phyloP scores from a whole-genome alignment of 2,329 filamentous ascomycete genomes.

The Alternaria sp. region DNA sequence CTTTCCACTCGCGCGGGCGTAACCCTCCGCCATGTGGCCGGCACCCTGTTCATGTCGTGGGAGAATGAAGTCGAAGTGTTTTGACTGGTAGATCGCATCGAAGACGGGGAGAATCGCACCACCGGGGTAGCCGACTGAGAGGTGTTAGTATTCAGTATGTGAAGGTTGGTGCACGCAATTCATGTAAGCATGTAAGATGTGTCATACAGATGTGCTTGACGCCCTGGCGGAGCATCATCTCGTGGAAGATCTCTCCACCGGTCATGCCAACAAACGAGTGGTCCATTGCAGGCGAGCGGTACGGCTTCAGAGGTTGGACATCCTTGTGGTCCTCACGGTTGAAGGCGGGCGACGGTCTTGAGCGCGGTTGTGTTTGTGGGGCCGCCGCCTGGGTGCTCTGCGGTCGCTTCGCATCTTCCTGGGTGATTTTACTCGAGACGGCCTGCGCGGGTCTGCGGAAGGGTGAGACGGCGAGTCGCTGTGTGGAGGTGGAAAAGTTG shows the following conservation, averaged over 20 bases:
- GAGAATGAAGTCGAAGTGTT: constrained; percentile 94
- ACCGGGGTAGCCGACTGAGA: constrained; percentile 74
- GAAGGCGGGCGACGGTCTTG: constrained; percentile 56
- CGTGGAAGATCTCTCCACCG: constrained; percentile 96
- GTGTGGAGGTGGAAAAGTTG: constrained; percentile 52
- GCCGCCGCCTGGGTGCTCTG: constrained; percentile 51
- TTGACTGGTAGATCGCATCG: constrained; percentile 98
- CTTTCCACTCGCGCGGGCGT: constrained; percentile 90
- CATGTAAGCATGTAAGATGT: neutral
- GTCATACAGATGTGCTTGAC: constrained; percentile 93
- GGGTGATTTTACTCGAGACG: constrained; percentile 37
- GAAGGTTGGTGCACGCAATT: neutral
- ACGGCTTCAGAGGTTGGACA: constrained; percentile 55
- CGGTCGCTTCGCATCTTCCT: constrained; percentile 50
- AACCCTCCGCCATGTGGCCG: constrained; percentile 98
- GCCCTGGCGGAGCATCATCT: constrained; percentile 94
- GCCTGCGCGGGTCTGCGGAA: constrained; percentile 48
- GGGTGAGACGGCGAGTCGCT: constrained; percentile 52
- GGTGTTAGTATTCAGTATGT: constrained; percentile 24
- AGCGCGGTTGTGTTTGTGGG: constrained; percentile 32
- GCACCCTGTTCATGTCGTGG: constrained; percentile 97
- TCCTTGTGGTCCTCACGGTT: constrained; percentile 54
- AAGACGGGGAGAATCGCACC: constrained; percentile 97
- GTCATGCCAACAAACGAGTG: constrained; percentile 86
- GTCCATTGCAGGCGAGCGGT: constrained; percentile 58